phyloP scores from a whole-genome alignment of 2,329 filamentous ascomycete species.

The Volutella citrinella region DNA sequence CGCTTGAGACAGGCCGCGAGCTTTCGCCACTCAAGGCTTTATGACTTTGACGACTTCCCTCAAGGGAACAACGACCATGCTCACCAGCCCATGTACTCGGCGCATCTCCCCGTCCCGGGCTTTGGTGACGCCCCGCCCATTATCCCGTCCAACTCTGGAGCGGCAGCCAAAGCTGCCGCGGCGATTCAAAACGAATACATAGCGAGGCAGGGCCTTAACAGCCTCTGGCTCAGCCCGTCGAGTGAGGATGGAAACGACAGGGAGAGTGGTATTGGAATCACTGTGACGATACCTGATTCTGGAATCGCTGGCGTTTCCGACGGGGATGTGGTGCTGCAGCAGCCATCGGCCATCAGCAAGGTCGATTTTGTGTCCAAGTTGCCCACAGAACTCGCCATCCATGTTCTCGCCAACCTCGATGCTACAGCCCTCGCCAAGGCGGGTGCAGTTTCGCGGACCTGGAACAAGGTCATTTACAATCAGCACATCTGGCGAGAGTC shows the following conservation, averaged over 20 bases:
- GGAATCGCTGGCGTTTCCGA: constrained; percentile 35
- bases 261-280: constrained; percentile 64
- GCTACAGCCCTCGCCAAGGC: constrained; percentile 48
- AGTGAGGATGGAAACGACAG: constrained; percentile 52
- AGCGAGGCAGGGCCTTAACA: constrained; percentile 33
- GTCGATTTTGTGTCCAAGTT: constrained; percentile 57
- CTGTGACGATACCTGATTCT: constrained; percentile 42
- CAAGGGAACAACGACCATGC: constrained; percentile 21
- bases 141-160: constrained; percentile 58
- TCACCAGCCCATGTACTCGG: constrained; percentile 28
- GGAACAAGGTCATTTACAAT: constrained; percentile 46
- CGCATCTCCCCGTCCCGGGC: constrained; percentile 43
- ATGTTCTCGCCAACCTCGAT: constrained; percentile 56
- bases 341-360: constrained; percentile 44
- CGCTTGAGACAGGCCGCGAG: constrained; percentile 50
- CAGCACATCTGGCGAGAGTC: constrained; percentile 63
- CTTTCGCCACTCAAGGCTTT: constrained; percentile 46
- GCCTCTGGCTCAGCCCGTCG: constrained; percentile 40
- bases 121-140: constrained; percentile 54
- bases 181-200: constrained; percentile 56
- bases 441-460: constrained; percentile 48
- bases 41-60: constrained; percentile 41
- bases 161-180: constrained; percentile 59
- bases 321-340: constrained; percentile 26
- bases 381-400: constrained; percentile 57